Conservation (phyloP, 805 yeast species). For the Candida railenensis region DNA sequence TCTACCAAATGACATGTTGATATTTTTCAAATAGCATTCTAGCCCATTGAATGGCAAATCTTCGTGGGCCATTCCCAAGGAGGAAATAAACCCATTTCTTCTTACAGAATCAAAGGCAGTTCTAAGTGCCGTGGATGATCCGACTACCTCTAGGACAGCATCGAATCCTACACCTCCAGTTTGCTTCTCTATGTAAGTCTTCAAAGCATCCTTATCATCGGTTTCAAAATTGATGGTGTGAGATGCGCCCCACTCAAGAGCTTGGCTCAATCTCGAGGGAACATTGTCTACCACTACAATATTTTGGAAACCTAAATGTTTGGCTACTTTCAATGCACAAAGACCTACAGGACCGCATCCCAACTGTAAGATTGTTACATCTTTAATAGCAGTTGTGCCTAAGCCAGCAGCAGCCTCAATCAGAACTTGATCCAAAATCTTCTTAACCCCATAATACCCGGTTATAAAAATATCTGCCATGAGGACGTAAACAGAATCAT, state of each 20-base stretch:
- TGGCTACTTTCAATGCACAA: slow-evolving; percentile 48
- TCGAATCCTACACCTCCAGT: slow-evolving; percentile 56
- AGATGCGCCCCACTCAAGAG: slow-evolving; percentile 48
- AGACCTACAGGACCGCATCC: slow-evolving; percentile 65
- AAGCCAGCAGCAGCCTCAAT: slow-evolving; percentile 24
- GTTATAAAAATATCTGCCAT: slow-evolving; percentile 69
- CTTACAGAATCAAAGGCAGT: slow-evolving; percentile 54
- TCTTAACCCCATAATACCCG: slow-evolving; percentile 57
- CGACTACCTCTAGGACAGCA: slow-evolving; percentile 61
- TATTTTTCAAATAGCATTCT: slow-evolving; percentile 57
- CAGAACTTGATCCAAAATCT: slow-evolving; percentile 42
- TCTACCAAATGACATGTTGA: slow-evolving; percentile 59
- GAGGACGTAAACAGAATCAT: slow-evolving; percentile 48
- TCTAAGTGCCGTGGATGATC: slow-evolving; percentile 50
- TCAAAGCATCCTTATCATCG: slow-evolving; percentile 24
- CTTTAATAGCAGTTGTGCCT: slow-evolving; percentile 12
- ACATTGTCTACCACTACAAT: slow-evolving; percentile 51
- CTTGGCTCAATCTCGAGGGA: slow-evolving; percentile 45
- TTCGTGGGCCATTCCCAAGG: slow-evolving; percentile 62
- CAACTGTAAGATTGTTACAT: slow-evolving; percentile 45
- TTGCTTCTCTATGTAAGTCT: slow-evolving; percentile 28
- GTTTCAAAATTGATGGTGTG: slow-evolving; percentile 43
- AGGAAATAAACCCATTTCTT: slow-evolving; percentile 55
- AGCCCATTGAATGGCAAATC: slow-evolving; percentile 55
- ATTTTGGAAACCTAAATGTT: slow-evolving; percentile 41